Evolutionary conservation across 2,329 filamentous ascomycete genomes (phyloP).

Genomic region (Fusarium tanahbumbuense): DNA sequence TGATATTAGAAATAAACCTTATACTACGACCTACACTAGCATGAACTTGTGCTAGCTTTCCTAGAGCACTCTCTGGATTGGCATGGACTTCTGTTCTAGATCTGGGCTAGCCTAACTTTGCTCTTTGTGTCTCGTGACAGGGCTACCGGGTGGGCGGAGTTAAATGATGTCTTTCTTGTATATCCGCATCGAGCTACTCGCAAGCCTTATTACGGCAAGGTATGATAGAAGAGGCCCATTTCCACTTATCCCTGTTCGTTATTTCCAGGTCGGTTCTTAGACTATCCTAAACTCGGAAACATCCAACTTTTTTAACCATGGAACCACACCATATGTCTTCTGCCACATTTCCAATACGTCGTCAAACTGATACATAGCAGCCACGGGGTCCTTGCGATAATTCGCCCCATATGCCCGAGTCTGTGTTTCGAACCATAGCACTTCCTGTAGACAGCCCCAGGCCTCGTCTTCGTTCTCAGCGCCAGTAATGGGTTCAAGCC

Average conservation of each 20-base stretch:
- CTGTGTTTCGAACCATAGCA: not conserved
- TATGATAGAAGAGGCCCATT: too few relatives aligned
- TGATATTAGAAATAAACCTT: too few relatives aligned
- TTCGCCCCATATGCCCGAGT: not conserved
- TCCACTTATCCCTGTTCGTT: too few relatives aligned
- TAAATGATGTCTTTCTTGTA: not conserved
- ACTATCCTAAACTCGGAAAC: not conserved
- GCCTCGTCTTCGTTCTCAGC: not conserved
- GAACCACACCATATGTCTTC: not conserved
- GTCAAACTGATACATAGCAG: not conserved
- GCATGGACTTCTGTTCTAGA: not conserved
- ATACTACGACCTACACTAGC: too few relatives aligned
- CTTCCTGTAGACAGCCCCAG: not conserved
- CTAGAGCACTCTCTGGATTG: too few relatives aligned
- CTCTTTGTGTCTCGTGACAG: not conserved
- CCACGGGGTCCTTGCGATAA: not conserved
- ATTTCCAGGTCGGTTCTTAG: not conserved
- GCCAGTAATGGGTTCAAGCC: not conserved
- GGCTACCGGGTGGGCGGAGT: not conserved
- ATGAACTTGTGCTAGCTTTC: too few relatives aligned
- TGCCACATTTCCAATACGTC: not conserved
- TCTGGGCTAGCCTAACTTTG: not conserved
- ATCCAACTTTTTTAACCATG: not conserved
- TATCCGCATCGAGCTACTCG: not conserved
- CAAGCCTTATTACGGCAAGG: too few relatives aligned